phyloP scores from a whole-genome alignment of 2,329 filamentous ascomycete genomes.

The Monilinia fructicola region DNA sequence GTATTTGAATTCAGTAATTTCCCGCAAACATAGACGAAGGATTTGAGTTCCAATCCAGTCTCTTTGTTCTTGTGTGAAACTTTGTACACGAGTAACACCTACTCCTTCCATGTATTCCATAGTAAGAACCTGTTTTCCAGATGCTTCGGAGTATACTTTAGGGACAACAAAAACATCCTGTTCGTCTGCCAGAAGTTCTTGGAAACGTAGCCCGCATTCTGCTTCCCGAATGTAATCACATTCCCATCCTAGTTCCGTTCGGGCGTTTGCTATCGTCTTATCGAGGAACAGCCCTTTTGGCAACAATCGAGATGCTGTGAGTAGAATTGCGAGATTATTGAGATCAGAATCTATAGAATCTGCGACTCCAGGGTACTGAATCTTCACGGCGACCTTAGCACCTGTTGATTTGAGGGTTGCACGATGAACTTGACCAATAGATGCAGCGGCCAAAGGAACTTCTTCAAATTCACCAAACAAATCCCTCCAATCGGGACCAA shows the following conservation, averaged over 20 bases:
- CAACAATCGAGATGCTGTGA: constrained; percentile 85
- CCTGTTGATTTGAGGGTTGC: constrained; percentile 75
- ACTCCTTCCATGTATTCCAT: constrained; percentile 89
- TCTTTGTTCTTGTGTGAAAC: constrained; percentile 76
- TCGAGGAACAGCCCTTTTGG: constrained; percentile 92
- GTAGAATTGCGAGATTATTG: constrained; percentile 85
- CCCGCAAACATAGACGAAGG: constrained; percentile 83
- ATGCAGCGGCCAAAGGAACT: constrained; percentile 88
- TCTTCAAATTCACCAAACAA: constrained; percentile 86
- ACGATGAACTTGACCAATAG: constrained; percentile 93
- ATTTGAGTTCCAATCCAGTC: constrained; percentile 98
- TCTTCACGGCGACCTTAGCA: constrained; percentile 84
- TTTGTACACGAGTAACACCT: constrained; percentile 76
- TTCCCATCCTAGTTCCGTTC: constrained; percentile 91
- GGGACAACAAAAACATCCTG: constrained; percentile 76
- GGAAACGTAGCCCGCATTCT: constrained; percentile 73
- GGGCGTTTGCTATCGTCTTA: constrained; percentile 95
- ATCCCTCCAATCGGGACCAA: constrained; percentile 81
- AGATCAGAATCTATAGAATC: constrained; percentile 96
- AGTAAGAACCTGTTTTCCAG: constrained; percentile 82
- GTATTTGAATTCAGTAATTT: constrained; percentile 91
- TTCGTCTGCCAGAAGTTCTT: constrained; percentile 72
- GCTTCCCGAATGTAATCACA: constrained; percentile 94
- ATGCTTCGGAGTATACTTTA: constrained; percentile 73
- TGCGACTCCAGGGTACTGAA: constrained; percentile 95